Evolutionary conservation across 2,329 filamentous ascomycete species (phyloP).

Genomic region (Aspergillus sp.): DNA sequence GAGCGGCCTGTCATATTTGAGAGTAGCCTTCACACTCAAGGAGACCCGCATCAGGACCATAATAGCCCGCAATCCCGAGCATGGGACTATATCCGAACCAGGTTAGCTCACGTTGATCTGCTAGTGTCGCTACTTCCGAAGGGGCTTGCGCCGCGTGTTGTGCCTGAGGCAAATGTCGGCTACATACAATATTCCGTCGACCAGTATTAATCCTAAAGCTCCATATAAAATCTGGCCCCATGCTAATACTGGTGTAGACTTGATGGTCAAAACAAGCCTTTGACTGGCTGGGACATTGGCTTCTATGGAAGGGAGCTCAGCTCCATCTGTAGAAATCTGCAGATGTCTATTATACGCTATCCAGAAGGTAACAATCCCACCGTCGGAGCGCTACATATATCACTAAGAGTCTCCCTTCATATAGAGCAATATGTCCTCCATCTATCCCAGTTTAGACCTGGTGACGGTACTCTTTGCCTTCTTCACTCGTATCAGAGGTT

Average conservation of each 20-base stretch:
- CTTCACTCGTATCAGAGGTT: conserved; percentile 9
- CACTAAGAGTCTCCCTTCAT: not conserved
- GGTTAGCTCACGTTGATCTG: conserved; percentile 69
- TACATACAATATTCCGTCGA: conserved; percentile 75
- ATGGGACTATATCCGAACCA: conserved; percentile 72
- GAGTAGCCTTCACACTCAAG: conserved; percentile 78
- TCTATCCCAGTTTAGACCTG: conserved; percentile 9
- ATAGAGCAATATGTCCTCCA: conserved; percentile 14
- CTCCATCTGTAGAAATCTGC: conserved; percentile 1
- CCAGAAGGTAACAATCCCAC: not conserved
- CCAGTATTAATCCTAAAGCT: conserved; percentile 52
- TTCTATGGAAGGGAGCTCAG: conserved; percentile 16
- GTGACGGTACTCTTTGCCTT: conserved; percentile 7
- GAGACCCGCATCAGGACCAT: conserved; percentile 63
- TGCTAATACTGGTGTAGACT: conserved; percentile 49
- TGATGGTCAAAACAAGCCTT: conserved; percentile 73
- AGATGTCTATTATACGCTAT: conserved; percentile 6
- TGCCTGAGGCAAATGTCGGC: conserved; percentile 64
- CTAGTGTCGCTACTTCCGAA: conserved; percentile 78
- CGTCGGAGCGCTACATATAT: not conserved
- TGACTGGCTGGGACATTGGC: conserved; percentile 58
- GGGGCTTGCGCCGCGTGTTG: conserved; percentile 67
- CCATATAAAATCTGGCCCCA: too few relatives aligned
- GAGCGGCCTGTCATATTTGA: conserved; percentile 35
- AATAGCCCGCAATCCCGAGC: conserved; percentile 68